Conservation (phyloP, 331 rosid genomes). For the Acacia concinna region DNA sequence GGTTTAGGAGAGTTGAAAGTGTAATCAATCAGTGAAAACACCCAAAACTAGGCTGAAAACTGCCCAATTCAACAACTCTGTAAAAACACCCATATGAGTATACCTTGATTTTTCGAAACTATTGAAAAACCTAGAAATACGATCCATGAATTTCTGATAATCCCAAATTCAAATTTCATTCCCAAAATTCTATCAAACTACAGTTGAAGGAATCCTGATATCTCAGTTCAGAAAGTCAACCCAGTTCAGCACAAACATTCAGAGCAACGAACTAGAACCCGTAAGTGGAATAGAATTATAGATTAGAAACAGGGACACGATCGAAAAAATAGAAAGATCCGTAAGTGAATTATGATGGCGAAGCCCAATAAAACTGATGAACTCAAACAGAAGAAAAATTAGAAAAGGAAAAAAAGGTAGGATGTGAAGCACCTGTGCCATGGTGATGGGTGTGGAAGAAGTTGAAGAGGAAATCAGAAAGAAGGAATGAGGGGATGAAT, state of each 20-base stretch:
- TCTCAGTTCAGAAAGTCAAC: background rate
- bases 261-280: background rate
- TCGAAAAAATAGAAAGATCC: background rate
- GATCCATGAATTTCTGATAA: background rate
- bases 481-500: background rate
- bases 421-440: constrained; percentile 1
- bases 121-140: background rate
- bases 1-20: background rate
- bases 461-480: background rate
- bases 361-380: background rate
- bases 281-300: no score
- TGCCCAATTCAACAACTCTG: background rate
- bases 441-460: background rate
- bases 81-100: constrained; percentile 4
- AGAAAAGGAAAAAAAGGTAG: background rate
- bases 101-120: background rate
- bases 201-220: background rate
- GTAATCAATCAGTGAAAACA: background rate
- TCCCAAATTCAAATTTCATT: background rate
- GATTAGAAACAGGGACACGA: background rate
- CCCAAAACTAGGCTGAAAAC: background rate
- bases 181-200: background rate
- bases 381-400: background rate
- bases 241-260: background rate
- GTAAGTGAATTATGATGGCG: background rate